Evolutionary conservation across 2,329 filamentous ascomycete species (phyloP), one percentile per base, ranked within the genome.

Genomic region (Cadophora luteo-olivacea): DNA sequence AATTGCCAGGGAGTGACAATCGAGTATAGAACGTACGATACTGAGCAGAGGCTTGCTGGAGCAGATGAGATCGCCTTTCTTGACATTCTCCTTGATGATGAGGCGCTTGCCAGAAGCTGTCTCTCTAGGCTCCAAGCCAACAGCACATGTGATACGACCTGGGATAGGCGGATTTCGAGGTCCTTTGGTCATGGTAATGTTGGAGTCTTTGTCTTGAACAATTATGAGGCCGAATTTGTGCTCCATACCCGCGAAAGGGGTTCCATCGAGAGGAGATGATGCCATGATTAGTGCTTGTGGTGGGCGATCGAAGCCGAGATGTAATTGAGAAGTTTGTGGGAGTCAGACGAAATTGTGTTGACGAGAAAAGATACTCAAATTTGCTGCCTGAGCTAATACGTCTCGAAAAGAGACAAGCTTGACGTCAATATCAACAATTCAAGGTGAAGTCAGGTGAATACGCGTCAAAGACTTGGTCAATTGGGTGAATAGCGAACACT

Each of bases 21-120:
- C 11, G 33, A 36, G 33, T 11, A 36, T 12, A 16, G 41, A 16
- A 54, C 51, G 7, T 54, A 54, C 32, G 14, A 64, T 57, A 29
- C 41, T 55, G 22, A 64, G 62, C 45, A 64, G 49, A 14, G 62
- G 33, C 33, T 64, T 29, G 51, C 51, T 54, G 9, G 24, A 54
- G 51, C 24, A 54, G 51, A 54, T 54, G 12, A 32, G 24, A 5
- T 16, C 51, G 11, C 51, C 51, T 32, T 54, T 54, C 25, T 54
- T 54, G 14, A 54, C 51, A 19, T 5, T 9, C 24, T 54, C 25
- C 24, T 32, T 54, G 8, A 54, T 24, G 12, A 54, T 16, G 4
- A 54, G 24, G 11, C 25, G 24, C 51, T 32, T 54, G 24, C 51
- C 51, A 32, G 51, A n/a, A 16, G 24, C 4, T 32, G 51, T 32